A percentile compares a stretch with the other conserved stretches of the same genome.
phyloP scores from a whole-genome alignment of 2,329 filamentous ascomycete species.

The Cryphonectria carpinicola region DNA sequence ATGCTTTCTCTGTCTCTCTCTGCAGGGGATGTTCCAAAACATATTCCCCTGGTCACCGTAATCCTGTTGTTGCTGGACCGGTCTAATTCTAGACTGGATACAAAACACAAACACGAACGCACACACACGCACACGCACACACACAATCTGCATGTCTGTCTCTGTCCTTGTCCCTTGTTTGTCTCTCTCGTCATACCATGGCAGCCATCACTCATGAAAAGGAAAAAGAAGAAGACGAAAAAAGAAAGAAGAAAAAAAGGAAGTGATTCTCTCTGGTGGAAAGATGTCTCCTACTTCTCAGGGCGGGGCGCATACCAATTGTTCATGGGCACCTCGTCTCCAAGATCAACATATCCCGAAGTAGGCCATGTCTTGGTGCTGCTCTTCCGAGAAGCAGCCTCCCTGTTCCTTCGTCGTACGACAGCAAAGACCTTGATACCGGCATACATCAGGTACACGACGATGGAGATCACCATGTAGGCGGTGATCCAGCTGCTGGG shows the following conservation, averaged over 20 bases:
- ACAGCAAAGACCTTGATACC: slow-evolving; percentile 35
- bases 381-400: not conserved
- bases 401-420: slow-evolving; percentile 15
- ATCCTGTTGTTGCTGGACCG: not conserved
- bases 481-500: slow-evolving; percentile 50
- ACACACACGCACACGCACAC: not conserved
- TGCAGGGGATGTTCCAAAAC: not conserved
- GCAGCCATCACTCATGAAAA: not conserved
- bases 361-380: slow-evolving; percentile 19
- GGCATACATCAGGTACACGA: slow-evolving; percentile 53
- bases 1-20: not conserved
- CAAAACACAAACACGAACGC: not conserved
- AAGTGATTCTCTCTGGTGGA: not conserved
- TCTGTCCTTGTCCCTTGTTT: not conserved
- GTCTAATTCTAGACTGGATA: not conserved
- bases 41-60: no score
- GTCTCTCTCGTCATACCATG: not conserved
- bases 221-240: not conserved
- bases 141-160: not conserved
- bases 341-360: slow-evolving; percentile 19
- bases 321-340: slow-evolving; percentile 20
- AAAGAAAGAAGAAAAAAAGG: not conserved
- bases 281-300: not conserved
- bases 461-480: slow-evolving; percentile 59
- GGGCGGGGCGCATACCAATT: not conserved